These are phyloP conservation scores for Stagonosporopsis vannaccii DNA, from an alignment of 2,329 filamentous ascomycete genomes.

Conservation along the genomic window DNA sequence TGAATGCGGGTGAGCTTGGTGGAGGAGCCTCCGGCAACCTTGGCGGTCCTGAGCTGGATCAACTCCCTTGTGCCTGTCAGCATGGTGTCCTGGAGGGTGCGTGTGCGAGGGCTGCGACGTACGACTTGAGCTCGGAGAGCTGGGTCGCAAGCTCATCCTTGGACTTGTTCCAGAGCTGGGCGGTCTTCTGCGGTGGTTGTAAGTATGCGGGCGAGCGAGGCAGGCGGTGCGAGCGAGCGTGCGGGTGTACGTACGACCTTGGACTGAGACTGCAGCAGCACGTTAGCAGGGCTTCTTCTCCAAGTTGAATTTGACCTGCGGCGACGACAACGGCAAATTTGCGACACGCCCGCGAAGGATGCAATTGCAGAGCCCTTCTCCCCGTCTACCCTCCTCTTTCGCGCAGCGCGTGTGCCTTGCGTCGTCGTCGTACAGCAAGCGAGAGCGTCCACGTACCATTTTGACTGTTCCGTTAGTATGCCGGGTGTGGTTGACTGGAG, in stretches of 20 bases:
- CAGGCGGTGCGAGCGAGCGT: constrained; percentile 21
- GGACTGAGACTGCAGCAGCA: constrained; percentile 26
- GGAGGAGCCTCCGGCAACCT: constrained; percentile 90
- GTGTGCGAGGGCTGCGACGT: constrained; percentile 26
- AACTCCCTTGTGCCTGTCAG: constrained; percentile 68
- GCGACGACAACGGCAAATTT: constrained; percentile 23
- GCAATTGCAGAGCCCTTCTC: constrained; percentile 25
- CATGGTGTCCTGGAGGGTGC: constrained; percentile 22
- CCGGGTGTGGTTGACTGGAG: constrained; percentile 44
- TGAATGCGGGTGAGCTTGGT: constrained; percentile 84
- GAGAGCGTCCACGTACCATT: constrained; percentile 46
- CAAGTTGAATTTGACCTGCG: constrained; percentile 6
- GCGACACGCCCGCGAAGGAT: constrained; percentile 29
- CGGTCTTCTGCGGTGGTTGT: constrained; percentile 70
- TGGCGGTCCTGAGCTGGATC: constrained; percentile 95
- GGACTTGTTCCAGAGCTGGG: constrained; percentile 98
- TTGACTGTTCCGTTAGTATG: constrained; percentile 48
- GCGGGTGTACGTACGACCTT: constrained; percentile 65
- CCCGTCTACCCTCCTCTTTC: constrained; percentile 14
- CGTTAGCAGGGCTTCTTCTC: constrained; percentile 17
- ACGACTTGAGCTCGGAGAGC: constrained; percentile 50
- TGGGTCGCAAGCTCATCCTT: constrained; percentile 95
- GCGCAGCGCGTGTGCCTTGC: constrained; percentile 21
- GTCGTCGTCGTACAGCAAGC: constrained; percentile 17
- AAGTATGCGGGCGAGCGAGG: constrained; percentile 45